A percentile compares a stretch with the other conserved stretches of the same genome.
Conservation (phyloP, 129 eudicot genomes). For the Flaveria brownii region DNA sequence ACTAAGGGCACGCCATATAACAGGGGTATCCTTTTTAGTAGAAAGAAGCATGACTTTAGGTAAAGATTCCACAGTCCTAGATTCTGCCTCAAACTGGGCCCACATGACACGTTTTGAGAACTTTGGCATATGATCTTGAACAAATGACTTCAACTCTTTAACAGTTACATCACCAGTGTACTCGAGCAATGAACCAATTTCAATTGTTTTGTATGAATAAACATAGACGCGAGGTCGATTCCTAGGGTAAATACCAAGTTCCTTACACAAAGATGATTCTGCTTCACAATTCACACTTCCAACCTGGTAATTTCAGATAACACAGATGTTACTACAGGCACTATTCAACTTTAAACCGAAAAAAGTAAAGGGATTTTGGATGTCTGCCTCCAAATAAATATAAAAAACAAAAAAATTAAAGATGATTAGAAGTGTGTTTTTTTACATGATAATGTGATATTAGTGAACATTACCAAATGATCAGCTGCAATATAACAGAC, state of each 20-base stretch:
- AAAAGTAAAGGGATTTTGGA: too few relatives aligned
- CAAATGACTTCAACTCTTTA: conserved; percentile 64
- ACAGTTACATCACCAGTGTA: conserved; percentile 56
- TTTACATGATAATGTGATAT: too few relatives aligned
- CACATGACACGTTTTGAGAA: conserved; percentile 71
- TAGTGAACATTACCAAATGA: too few relatives aligned
- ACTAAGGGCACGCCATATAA: conserved; percentile 91
- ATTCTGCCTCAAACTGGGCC: conserved; percentile 43
- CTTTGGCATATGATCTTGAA: conserved; percentile 72
- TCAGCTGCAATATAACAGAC: too few relatives aligned
- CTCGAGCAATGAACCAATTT: conserved; percentile 71
- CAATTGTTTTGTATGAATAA: conserved; percentile 63
- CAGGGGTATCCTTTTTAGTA: conserved; percentile 84
- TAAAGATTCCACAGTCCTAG: conserved; percentile 37
- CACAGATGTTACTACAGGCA: background rate
- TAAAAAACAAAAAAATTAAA: background rate
- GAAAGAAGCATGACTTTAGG: conserved; percentile 92
- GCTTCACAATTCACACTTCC: conserved; percentile 81
- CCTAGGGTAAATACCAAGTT: conserved; percentile 56
- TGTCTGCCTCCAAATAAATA: too few relatives aligned
- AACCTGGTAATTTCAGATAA: conserved; percentile 46
- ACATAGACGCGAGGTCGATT: conserved; percentile 54
- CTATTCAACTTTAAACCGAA: background rate
- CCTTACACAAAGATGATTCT: conserved; percentile 67
- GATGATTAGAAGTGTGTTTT: too few relatives aligned